A percentile compares a stretch with the other conserved stretches of the same genome.
Conservation (phyloP, 495 filamentous ascomycete genomes). For the Penicillium ochrochloron region DNA sequence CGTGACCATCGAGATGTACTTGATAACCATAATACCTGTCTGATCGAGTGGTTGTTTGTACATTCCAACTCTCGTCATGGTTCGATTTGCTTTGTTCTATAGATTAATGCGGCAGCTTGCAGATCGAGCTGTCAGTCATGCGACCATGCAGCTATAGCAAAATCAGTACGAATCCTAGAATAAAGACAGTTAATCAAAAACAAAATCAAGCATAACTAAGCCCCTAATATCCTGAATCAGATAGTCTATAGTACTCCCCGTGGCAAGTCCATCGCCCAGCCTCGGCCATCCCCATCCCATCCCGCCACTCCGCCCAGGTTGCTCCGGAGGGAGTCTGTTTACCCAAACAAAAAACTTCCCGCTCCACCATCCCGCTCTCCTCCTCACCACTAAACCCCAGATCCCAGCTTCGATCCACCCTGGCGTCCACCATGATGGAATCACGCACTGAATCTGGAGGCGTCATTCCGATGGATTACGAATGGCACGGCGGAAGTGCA, state of each 20-base stretch:
- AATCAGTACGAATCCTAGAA: background rate
- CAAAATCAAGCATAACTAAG: background rate
- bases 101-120: background rate
- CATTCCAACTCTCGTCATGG: background rate
- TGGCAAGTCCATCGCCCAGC: background rate
- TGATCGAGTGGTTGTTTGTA: background rate
- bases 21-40: background rate
- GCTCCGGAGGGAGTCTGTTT: conserved; percentile 35
- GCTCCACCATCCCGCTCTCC: conserved; percentile 22
- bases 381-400: conserved; percentile 18
- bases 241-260: background rate
- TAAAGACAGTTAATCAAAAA: background rate
- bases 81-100: background rate
- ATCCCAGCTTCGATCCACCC: conserved; percentile 2
- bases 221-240: background rate
- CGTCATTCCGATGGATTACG: conserved; percentile 70
- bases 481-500: conserved; percentile 56
- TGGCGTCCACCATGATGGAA: conserved; percentile 41
- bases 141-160: background rate
- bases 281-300: conserved; percentile 10
- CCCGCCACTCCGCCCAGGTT: conserved; percentile 24
- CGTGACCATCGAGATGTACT: background rate
- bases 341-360: conserved; percentile 37
- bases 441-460: conserved; percentile 46
- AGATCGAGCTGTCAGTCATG: background rate